These are phyloP conservation scores for Blepharisma stoltei DNA, from an alignment of 73 alveolate species.

Conservation along the genomic window DNA sequence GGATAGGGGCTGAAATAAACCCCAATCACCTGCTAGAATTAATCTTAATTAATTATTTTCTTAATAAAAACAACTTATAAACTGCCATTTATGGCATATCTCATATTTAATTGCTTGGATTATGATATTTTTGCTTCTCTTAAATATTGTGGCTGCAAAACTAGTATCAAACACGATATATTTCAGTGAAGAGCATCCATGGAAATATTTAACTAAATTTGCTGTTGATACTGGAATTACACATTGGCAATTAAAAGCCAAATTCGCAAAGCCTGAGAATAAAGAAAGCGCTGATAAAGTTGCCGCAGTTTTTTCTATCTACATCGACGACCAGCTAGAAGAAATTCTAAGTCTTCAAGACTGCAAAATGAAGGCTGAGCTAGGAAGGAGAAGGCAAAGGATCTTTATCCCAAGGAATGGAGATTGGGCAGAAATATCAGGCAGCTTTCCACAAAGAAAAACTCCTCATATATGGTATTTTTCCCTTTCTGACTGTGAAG, in stretches of 20 bases:
- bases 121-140: no score
- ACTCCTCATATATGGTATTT: conserved; percentile 44
- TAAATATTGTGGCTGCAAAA: no score
- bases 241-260: not conserved
- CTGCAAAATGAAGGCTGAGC: not conserved
- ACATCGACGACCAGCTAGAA: not conserved
- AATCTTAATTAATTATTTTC: no score
- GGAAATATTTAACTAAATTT: conserved; percentile 4
- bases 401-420: not conserved
- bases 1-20: no score
- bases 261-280: conserved; percentile 7
- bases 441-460: not conserved
- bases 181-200: not conserved
- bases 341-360: not conserved
- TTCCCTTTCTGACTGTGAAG: conserved; percentile 34
- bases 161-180: no score
- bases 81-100: no score
- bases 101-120: no score
- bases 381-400: not conserved
- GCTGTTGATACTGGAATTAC: not conserved
- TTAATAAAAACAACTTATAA: no score
- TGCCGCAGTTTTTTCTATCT: not conserved
- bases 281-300: not conserved
- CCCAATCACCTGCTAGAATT: no score
- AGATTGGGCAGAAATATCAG: not conserved